phyloP scores from a whole-genome alignment of 345 rosid genomes.

The Anastatica hierochuntica region DNA sequence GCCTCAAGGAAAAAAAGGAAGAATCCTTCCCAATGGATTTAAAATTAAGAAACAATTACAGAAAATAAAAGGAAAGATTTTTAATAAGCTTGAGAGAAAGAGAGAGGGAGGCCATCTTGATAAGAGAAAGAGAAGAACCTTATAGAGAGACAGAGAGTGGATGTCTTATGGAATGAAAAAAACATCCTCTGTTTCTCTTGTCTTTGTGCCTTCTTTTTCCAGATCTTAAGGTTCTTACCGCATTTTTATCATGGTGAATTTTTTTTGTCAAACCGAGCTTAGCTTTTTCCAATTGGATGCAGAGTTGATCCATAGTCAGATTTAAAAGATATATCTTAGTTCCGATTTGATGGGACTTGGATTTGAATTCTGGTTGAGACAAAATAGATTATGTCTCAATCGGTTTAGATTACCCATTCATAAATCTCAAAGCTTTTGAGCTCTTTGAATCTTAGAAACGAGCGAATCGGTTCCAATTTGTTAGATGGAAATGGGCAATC shows the following conservation, averaged over 20 bases:
- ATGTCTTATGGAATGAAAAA: constrained; percentile 37
- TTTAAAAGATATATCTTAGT: neutral
- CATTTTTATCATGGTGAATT: constrained; percentile 55
- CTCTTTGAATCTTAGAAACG: too few relatives aligned
- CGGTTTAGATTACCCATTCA: too few relatives aligned
- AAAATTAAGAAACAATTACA: constrained; percentile 11
- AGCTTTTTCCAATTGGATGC: constrained; percentile 19
- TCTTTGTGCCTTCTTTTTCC: constrained; percentile 38
- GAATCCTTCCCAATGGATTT: constrained; percentile 37
- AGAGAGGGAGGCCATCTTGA: constrained; percentile 27
- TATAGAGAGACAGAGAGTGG: constrained; percentile 25
- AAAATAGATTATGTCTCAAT: too few relatives aligned
- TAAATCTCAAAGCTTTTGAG: too few relatives aligned
- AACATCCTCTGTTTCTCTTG: constrained; percentile 47
- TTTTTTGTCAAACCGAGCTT: constrained; percentile 13
- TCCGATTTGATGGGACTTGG: neutral
- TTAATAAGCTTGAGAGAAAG: constrained; percentile 36
- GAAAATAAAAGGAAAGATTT: constrained; percentile 40
- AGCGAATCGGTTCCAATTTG: too few relatives aligned
- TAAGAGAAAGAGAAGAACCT: constrained; percentile 28
- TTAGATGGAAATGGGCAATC: too few relatives aligned
- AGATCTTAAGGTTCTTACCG: constrained; percentile 66
- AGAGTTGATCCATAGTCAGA: constrained; percentile 46
- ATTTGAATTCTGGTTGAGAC: neutral
- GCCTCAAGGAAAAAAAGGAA: constrained; percentile 30